Evolutionary conservation across 345 rosid species (phyloP), one percentile per base, ranked within the genome.

Genomic region (Hibiscus syriacus): DNA sequence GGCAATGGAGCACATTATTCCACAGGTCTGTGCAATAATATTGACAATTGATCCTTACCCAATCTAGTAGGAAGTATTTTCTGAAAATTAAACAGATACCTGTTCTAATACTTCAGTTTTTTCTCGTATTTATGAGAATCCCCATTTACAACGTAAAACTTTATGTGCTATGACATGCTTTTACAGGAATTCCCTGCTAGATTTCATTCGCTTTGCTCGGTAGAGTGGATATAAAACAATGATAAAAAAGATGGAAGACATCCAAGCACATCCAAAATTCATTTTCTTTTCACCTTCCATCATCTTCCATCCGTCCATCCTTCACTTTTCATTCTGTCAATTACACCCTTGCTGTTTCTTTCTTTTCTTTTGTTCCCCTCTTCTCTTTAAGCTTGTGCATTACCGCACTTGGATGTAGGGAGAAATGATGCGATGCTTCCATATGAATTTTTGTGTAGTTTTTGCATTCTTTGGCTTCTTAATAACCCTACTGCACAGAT

Each of bases 1-100:
- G 96, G 92, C 96, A 70, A 87, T 90, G 93, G 88, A 83, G 72
- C 92, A 87, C 80, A 86, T 90, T 67, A 80, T 87, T 72, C 93
- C 93, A 16, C 93, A 87, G 93, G 96, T 90, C 68, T 77, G 79
- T 73, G 25, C 52, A 12, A 30, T 55, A 52, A 52, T 59, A 20
- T 64, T 48, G 49, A 41, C 30, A 34, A 34, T 64, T 41, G 53
- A 66, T 52, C 14, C 20, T 20, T 14, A 20, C 22, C 20, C 12
- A 63, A 25, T 29, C 49, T 36, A 45, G 19, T 11, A 34, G 46
- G 64, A 34, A 59, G 16, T 19, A 19, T 58, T 32, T 17, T 19
- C n/a, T 36, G 46, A 59, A 59, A 36, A 19, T 19, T 59, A 36
- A 19, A 59, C 64, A 14, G 56, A 39, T 14, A 6, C 2, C 4